Evolutionary conservation across 78 protist genomes (phyloP).

Genomic region (Thecamonas trahens): DNA sequence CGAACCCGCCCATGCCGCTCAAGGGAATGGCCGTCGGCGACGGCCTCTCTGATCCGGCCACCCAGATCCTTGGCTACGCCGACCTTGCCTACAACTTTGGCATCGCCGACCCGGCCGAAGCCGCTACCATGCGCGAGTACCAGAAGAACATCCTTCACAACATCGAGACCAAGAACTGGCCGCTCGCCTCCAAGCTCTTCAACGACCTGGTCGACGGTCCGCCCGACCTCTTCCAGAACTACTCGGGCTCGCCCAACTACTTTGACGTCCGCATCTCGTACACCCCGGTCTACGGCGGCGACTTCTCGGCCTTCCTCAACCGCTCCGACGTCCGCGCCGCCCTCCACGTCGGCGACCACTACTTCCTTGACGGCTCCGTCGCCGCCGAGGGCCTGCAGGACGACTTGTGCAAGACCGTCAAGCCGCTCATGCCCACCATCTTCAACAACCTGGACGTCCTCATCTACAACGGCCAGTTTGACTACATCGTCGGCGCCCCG

Average conservation of each 20-base stretch:
- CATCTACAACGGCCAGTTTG: conserved; percentile 61
- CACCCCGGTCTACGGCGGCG: conserved; percentile 35
- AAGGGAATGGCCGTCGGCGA: conserved; percentile 16
- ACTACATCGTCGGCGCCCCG: conserved; percentile 46
- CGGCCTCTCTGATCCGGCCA: conserved; percentile 2
- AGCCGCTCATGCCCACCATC: conserved; percentile 1
- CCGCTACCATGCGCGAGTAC: conserved; percentile 18
- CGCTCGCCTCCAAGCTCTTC: conserved; percentile 22
- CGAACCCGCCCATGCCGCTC: too few species aligned
- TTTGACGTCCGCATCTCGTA: conserved; percentile 37
- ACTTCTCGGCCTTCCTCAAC: conserved; percentile 37
- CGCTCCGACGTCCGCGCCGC: conserved; percentile 1
- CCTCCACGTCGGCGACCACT: conserved; percentile 39
- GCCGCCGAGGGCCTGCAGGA: conserved; percentile 7
- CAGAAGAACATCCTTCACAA: conserved; percentile 35
- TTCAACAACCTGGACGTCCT: conserved; percentile 26
- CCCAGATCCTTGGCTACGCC: conserved; percentile 54
- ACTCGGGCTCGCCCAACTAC: conserved; percentile 34
- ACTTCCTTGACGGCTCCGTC: conserved; percentile 18
- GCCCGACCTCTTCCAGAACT: conserved; percentile 30
- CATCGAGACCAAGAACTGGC: conserved; percentile 21
- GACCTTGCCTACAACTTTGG: conserved; percentile 40
- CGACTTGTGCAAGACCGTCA: conserved; percentile 26
- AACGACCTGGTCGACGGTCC: conserved; percentile 45
- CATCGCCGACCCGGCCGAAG: conserved; percentile 17